Evolutionary conservation across 495 filamentous ascomycete species (phyloP), one percentile per base, ranked within the genome.

Genomic region (Pseudevernia furfuracea): DNA sequence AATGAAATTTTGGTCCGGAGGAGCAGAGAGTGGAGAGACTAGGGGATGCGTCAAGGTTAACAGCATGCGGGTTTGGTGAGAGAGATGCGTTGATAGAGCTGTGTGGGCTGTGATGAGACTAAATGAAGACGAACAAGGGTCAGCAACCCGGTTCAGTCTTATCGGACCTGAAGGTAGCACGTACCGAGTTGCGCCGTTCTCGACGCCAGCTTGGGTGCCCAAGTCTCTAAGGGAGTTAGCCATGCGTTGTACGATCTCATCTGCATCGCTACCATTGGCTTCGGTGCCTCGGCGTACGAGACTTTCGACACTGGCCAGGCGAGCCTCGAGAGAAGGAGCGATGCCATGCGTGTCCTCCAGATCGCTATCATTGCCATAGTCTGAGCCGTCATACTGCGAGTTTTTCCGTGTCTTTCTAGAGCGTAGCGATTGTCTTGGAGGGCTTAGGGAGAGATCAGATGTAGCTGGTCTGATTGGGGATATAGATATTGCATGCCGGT

Each of bases 91-190:
- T 60, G 89, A 86, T 41, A 97, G 81, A 23, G 92, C 90, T 48
- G 87, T 85, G 74, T 97, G 89, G 43, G 91, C 89, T 34, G 91
- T 95, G 69, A 92, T 91, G 63, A 96, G 80, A 71, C 92, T 95
- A 68, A 52, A 28, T 7, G 25, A 15, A 56, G 58, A 68, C 25
- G 48, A 52, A 52, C n/a, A 44, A 15, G 58, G 59, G 53, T 21
- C 55, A 64, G 28, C 23, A 62, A 66, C 74, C 48, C 74, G 72
- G 55, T 62, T 58, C 48, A 64, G 46, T 32, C 59, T 59, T 59
- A 57, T 53, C 19, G 62, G 67, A 60, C 79, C 70, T 75, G 89
- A 90, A 89, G 85, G 65, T 12, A 30, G 48, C 48, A 52, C 12
- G 4, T 30, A 52, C 48, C 48, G 48, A 11, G 89, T 87, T 43